phyloP scores from a whole-genome alignment of 1,284 basidiomycete species.

The Termitomyces sp. region DNA sequence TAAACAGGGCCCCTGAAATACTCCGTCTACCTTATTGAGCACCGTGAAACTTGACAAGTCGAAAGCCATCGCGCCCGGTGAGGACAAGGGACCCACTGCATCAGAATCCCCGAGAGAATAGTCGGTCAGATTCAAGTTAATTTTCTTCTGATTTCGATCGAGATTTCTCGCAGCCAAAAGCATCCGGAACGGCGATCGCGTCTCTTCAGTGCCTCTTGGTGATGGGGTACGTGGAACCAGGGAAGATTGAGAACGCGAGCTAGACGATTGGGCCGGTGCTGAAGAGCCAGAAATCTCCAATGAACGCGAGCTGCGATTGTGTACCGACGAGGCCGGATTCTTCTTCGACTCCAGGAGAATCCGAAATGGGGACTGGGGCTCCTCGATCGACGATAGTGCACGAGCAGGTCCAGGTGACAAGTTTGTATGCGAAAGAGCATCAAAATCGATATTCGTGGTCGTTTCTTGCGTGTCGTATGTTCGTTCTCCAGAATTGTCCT shows the following conservation, averaged over 20 bases:
- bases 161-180: conserved; percentile 7
- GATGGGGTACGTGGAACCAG: conserved; percentile 1
- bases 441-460: neutral
- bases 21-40: conserved; percentile 23
- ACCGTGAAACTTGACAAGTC: neutral
- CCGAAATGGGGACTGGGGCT: conserved; percentile 12
- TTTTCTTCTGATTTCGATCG: neutral
- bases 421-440: neutral
- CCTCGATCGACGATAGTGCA: neutral
- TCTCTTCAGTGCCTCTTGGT: neutral
- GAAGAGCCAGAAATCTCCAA: neutral
- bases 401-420: neutral
- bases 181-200: conserved; percentile 9
- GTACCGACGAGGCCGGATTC: neutral
- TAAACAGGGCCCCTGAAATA: conserved; percentile 28
- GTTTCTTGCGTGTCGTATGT: neutral
- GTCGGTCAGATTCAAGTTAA: neutral
- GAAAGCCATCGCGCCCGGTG: neutral
- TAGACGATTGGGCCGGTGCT: neutral
- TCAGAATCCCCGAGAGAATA: conserved; percentile 1
- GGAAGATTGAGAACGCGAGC: neutral
- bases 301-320: neutral
- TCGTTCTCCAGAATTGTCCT: neutral
- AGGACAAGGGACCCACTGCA: neutral
- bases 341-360: conserved; percentile 10